phyloP scores from a whole-genome alignment of 768 basidiomycete species.

The Leccinum subtestaceum region DNA sequence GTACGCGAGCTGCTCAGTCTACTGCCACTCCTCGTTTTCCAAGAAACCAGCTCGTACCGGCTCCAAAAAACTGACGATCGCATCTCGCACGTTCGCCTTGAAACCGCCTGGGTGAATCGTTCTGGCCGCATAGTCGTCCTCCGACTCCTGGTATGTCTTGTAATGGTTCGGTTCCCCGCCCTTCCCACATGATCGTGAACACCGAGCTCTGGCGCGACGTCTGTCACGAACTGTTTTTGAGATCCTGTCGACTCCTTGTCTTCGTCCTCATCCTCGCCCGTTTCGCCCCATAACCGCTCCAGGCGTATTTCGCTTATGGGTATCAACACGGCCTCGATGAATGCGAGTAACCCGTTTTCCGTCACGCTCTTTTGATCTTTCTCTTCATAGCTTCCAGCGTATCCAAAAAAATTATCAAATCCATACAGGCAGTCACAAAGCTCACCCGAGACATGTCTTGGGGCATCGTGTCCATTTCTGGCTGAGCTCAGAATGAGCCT shows the following conservation, averaged over 20 bases:
- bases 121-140: constrained; percentile 72
- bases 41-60: constrained; percentile 81
- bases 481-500: constrained; percentile 88
- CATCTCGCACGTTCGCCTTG: constrained; percentile 73
- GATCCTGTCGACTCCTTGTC: constrained; percentile 47
- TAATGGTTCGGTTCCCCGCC: constrained; percentile 69
- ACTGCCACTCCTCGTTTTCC: constrained; percentile 77
- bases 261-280: constrained; percentile 39
- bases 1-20: constrained; percentile 76
- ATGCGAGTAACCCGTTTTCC: constrained; percentile 87
- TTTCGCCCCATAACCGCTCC: constrained; percentile 50
- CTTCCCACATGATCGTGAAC: constrained; percentile 73
- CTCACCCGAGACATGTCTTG: constrained; percentile 90
- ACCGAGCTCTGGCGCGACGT: constrained; percentile 74
- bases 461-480: constrained; percentile 97
- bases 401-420: constrained; percentile 92
- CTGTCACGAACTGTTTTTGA: constrained; percentile 60
- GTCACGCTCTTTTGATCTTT: constrained; percentile 49
- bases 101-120: constrained; percentile 88
- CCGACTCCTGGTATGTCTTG: constrained; percentile 57
- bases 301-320: constrained; percentile 77
- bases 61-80: constrained; percentile 69
- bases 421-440: constrained; percentile 94
- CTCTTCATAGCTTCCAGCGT: constrained; percentile 75
- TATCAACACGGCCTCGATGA: constrained; percentile 83